Evolutionary conservation across 2,329 filamentous ascomycete species (phyloP).

Genomic region (Hypoxylon sp.): DNA sequence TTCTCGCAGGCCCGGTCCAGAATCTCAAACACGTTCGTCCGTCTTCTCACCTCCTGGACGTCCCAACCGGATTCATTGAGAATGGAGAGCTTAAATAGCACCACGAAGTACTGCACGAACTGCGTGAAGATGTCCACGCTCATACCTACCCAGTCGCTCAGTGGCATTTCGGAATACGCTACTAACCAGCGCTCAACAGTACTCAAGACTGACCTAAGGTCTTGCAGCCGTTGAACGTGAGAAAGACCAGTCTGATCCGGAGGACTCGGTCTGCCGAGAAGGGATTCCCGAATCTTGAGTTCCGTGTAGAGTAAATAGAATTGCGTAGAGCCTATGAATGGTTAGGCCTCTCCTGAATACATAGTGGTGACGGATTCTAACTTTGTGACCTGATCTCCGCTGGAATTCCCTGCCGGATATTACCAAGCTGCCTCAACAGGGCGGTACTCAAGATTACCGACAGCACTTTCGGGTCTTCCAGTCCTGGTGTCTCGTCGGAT

Average conservation of each 20-base stretch:
- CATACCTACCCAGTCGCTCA: conserved; percentile 40
- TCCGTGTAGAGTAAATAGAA: conserved; percentile 45
- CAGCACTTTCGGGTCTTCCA: conserved; percentile 12
- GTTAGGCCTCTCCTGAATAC: background rate
- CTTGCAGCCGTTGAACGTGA: conserved; percentile 40
- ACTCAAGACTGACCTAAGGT: conserved; percentile 41
- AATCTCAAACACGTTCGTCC: conserved; percentile 43
- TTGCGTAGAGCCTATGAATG: conserved; percentile 32
- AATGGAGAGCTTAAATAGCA: conserved; percentile 46
- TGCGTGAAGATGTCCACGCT: conserved; percentile 45
- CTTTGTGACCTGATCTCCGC: conserved; percentile 33
- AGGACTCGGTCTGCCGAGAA: conserved; percentile 20
- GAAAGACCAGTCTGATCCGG: conserved; percentile 14
- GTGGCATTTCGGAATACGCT: conserved; percentile 35
- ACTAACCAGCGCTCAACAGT: conserved; percentile 42
- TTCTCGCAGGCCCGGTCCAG: conserved; percentile 39
- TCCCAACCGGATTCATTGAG: conserved; percentile 47
- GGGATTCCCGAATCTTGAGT: conserved; percentile 41
- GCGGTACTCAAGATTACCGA: conserved; percentile 37
- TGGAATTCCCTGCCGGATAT: conserved; percentile 39
- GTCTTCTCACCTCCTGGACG: conserved; percentile 40
- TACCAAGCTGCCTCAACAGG: conserved; percentile 40
- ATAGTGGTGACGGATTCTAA: conserved; percentile 12
- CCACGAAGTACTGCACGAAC: conserved; percentile 45
- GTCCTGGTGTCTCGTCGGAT: conserved; percentile 13